phyloP scores from a whole-genome alignment of 192 early-diverging fungal genomes.

The Dispira parvispora region DNA sequence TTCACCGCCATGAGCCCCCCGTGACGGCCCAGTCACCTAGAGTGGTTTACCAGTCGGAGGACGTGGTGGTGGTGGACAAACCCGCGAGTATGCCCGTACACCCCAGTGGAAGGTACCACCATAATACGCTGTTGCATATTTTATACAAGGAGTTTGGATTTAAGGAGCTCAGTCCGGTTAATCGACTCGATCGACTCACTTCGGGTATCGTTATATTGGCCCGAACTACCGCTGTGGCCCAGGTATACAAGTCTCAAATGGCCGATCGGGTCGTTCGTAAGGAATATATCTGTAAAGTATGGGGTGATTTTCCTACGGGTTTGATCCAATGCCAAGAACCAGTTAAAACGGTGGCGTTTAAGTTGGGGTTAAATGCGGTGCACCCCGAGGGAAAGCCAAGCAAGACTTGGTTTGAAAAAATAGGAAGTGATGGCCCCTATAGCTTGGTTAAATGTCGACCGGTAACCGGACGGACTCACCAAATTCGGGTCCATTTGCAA shows the following conservation, averaged over 20 bases:
- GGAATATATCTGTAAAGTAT: constrained; percentile 74
- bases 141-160: constrained; percentile 43
- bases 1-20: constrained; percentile 94
- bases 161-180: constrained; percentile 41
- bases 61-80: constrained; percentile 77
- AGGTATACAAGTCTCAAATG: constrained; percentile 47
- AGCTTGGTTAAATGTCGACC: constrained; percentile 71
- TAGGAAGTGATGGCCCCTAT: constrained; percentile 41
- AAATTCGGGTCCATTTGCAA: constrained; percentile 92
- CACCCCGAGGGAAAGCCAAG: constrained; percentile 69
- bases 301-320: constrained; percentile 69
- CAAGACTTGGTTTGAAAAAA: constrained; percentile 53
- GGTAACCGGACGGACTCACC: constrained; percentile 86
- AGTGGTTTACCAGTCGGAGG: constrained; percentile 41
- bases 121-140: constrained; percentile 64
- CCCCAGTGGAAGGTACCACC: constrained; percentile 68
- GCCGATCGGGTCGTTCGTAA: constrained; percentile 52
- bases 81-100: constrained; percentile 78
- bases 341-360: constrained; percentile 67
- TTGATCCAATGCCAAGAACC: constrained; percentile 54
- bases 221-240: constrained; percentile 34
- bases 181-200: constrained; percentile 85
- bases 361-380: constrained; percentile 78
- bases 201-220: constrained; percentile 82
- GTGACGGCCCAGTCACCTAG: constrained; percentile 37